Percentiles rank a stretch among this genome's conserved stretches.
Conservation (phyloP, 192 early-diverging fungal genomes). For the Entomortierella beljakovae region DNA sequence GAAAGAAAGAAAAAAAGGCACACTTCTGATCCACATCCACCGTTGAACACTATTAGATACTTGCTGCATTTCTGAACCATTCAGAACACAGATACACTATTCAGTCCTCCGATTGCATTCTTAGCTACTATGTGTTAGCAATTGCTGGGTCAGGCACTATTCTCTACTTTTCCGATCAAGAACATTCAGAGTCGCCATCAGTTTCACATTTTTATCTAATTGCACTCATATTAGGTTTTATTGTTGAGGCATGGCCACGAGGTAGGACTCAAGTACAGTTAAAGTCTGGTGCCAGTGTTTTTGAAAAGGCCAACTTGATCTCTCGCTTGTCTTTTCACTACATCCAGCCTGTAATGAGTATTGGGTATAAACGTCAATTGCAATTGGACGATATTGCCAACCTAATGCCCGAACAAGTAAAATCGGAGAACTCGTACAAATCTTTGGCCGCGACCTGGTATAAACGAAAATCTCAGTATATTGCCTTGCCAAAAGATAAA, state of each 20-base stretch:
- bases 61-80: constrained; percentile 29
- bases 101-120: constrained; percentile 28
- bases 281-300: constrained; percentile 17
- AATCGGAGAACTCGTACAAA: constrained; percentile 19
- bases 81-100: constrained; percentile 28
- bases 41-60: no score
- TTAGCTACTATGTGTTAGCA: constrained; percentile 21
- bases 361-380: constrained; percentile 25
- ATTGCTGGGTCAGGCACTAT: not conserved
- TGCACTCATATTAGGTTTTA: constrained; percentile 4
- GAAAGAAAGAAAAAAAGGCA: not conserved
- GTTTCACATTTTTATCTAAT: not conserved
- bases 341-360: constrained; percentile 36
- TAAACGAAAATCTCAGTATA: not conserved
- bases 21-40: no score
- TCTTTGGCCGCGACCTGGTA: constrained; percentile 17
- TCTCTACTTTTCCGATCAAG: not conserved
- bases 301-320: constrained; percentile 41
- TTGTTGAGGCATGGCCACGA: constrained; percentile 35
- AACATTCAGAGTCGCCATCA: not conserved
- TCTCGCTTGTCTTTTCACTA: constrained; percentile 41
- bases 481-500: not conserved
- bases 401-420: constrained; percentile 37
- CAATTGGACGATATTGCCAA: constrained; percentile 10
- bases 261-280: constrained; percentile 24